Evolutionary conservation across 192 early-diverging fungal genomes (phyloP), one percentile per base, ranked within the genome.

Genomic region (Coemansia sp.): DNA sequence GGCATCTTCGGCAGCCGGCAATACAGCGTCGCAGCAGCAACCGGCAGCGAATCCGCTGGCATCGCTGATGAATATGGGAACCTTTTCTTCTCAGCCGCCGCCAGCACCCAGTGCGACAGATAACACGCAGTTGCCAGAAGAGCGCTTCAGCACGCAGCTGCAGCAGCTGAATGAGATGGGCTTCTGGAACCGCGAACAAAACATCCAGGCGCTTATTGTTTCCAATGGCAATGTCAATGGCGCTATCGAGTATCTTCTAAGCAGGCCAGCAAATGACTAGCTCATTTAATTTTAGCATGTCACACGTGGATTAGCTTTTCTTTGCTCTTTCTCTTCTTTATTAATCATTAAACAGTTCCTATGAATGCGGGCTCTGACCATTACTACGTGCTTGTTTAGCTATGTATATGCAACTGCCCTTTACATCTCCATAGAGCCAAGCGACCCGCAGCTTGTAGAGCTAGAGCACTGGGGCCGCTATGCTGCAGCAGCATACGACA

Each of bases 131-230:
- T 59, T 81, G 57, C 69, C 57, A 23, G 73, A 59, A 50, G 78
- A 66, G 64, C 66, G 87, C 13, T 89, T 81, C 58, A 82, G 84
- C 66, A 71, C 78, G 10, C 91, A 96, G 77, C 81, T 96, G 45
- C 87, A 89, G 67, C 88, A 87, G 74, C 72, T 87, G 65, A 89
- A 82, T 61, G 97, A 99, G 23, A 99, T 99, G 97, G 97, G 97
- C 15, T 93, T 99, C 68, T 91, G 78, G 67, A 87, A 94, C 67
- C 87, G 87, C 2, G 76, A 82, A 23, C 87, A 91, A 73, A 99
- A 99, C 62, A 89, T 99, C 55, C 82, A 91, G 37, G 95, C 91
- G 0, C 80, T 99, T 55, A 76, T 82, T 16, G 66, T 83, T 36
- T 86, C 91, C 11, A 81, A 83, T 14, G 97, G 97, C 33, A 90